Evolutionary conservation across 2,329 filamentous ascomycete genomes (phyloP), one percentile per base, ranked within the genome.

Genomic region (Talaromyces sp.): DNA sequence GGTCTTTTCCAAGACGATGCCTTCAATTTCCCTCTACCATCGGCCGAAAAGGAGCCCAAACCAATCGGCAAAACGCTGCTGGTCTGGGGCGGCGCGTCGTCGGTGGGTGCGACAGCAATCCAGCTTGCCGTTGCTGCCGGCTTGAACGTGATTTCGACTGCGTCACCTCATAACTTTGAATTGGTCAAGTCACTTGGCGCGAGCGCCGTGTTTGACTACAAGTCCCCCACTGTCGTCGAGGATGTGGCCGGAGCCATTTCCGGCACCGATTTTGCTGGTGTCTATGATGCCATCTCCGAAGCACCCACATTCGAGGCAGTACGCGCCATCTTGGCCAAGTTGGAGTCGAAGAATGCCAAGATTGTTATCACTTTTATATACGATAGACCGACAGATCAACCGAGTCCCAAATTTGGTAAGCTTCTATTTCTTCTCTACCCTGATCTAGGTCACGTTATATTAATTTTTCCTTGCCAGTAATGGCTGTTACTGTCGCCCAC

Each of bases 31-130:
- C 55, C 64, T 8, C 38, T 64, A 43, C 62, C 64, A 5, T 52
- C 61, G 4, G 35, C 52, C 8, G 41, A 52, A 6, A 10, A 43
- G 8, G 19, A 26, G 5, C 54, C 49, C 31, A 27, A 59, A 41
- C 60, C 27, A 64, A 14, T 68, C 3, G 71, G 70, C 10, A 68
- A 78, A 62, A 67, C 71, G 17, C 58, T 78, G 1, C 64, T 84
- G 5, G 66, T 83, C 17, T 84, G 81, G 80, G 81, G 81, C 19
- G 82, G 81, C 0, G 75, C 77, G 4, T 77, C 78, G 0, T 73
- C 72, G n/a, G 78, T 80, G 2, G 80, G 81, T 1, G 72, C 72
- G 32, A 68, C 66, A 2, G 76, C 74, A 3, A 74, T 80, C 38
- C 78, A 81, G 61, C 64, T 79, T 17, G 77, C 77, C 1, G 70